phyloP scores from a whole-genome alignment of 176 grass and related monocot species.

The Oryza punctata region DNA sequence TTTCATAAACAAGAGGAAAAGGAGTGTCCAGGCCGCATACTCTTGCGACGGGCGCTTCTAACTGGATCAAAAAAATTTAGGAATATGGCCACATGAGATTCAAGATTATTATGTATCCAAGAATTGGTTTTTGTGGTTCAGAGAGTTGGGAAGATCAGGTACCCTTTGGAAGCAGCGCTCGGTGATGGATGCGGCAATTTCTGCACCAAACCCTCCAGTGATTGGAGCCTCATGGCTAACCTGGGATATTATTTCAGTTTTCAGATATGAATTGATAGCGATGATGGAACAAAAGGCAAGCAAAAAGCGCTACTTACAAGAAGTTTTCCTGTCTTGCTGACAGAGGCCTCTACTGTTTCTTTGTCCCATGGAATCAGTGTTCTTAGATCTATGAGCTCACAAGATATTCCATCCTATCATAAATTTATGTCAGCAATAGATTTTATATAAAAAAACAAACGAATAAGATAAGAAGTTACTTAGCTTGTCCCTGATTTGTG shows the following conservation, averaged over 20 bases:
- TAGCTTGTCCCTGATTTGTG: neutral
- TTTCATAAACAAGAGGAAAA: slow-evolving; percentile 90
- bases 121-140: slow-evolving; percentile 1
- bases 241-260: slow-evolving; percentile 39
- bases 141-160: slow-evolving; percentile 39
- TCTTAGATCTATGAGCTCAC: slow-evolving; percentile 93
- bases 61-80: slow-evolving; percentile 35
- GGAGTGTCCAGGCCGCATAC: slow-evolving; percentile 90
- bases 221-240: slow-evolving; percentile 93
- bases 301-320: slow-evolving; percentile 53
- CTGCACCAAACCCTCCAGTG: slow-evolving; percentile 87
- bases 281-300: neutral
- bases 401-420: slow-evolving; percentile 89
- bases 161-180: slow-evolving; percentile 94
- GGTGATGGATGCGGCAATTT: slow-evolving; percentile 81
- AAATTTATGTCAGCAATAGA: neutral
- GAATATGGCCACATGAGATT: neutral
- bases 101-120: neutral
- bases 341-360: slow-evolving; percentile 82
- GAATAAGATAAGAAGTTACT: neutral
- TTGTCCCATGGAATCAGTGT: slow-evolving; percentile 98
- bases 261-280: neutral
- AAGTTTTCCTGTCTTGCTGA: slow-evolving; percentile 86
- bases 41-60: slow-evolving; percentile 82
- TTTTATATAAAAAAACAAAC: neutral